Evolutionary conservation across 129 eudicot species (phyloP), one percentile per base, ranked within the genome.

Genomic region (Heracleum sosnowskyi): DNA sequence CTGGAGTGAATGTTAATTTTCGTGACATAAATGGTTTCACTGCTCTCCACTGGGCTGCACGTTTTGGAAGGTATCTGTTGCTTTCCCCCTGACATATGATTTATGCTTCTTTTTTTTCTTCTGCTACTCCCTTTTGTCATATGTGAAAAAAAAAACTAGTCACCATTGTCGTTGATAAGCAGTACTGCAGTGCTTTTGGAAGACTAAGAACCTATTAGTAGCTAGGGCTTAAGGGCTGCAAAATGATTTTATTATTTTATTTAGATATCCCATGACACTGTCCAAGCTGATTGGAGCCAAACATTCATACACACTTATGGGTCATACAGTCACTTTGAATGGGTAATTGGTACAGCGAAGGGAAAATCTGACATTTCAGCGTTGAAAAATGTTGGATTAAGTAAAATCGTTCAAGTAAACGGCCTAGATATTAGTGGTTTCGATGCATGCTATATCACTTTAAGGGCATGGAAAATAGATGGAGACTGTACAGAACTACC

Each of bases 41-140:
- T 37, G 96, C 99, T 45, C 99, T 96, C 80, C 99, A 96, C 57
- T 96, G 99, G 99, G 99, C 99, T 62, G 97, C 97, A 76, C 89
- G 86, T 75, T 95, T 88, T 81, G 99, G 99, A 82, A 90, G 98
- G 98, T 95, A 39, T 72, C 17, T 55, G 78, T 80, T 68, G 26
- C 55, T 16, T 40, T 44, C 53, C 79, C 41, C 8, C 17, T 26
- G 18, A 6, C 18, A 7, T 22, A 10, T 62, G 15, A n/a, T 35
- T 16, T 18, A 34, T 31, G 46, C 46, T 13, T 68, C 1, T 20
- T 36, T 2, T 3, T 72, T 69, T 22, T 16, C 15, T 18, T 17
- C 41, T 72, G 76, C 34, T 40, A 39, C 51, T 37, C 35, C 2
- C 10, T 72, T 72, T 40, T 11, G 31, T 39, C 51, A 37, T 39